Percentiles rank a stretch among this genome's conserved stretches.
phyloP scores from a whole-genome alignment of 2,329 filamentous ascomycete species.

The Curvularia spicifera region DNA sequence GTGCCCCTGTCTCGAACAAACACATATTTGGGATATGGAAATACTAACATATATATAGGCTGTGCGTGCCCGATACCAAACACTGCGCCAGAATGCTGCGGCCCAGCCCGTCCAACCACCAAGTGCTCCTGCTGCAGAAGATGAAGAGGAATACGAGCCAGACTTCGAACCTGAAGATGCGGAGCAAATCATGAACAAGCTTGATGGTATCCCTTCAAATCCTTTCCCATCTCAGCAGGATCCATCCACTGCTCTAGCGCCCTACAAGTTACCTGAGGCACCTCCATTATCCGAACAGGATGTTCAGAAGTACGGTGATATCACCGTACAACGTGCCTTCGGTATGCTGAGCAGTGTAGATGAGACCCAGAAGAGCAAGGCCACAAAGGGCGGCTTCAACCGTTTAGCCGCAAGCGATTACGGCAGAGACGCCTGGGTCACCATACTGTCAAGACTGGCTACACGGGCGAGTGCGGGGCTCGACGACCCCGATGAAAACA shows the following conservation, averaged over 20 bases:
- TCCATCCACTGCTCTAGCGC: constrained; percentile 59
- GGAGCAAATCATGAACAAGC: constrained; percentile 78
- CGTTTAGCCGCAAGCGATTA: constrained; percentile 83
- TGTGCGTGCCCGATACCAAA: constrained; percentile 52
- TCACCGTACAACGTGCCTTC: constrained; percentile 78
- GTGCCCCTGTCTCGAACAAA: not conserved
- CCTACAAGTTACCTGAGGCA: constrained; percentile 80
- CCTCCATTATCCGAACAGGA: constrained; percentile 74
- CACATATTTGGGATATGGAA: not conserved
- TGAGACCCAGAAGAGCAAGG: constrained; percentile 63
- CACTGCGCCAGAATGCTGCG: constrained; percentile 42
- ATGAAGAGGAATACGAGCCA: constrained; percentile 93
- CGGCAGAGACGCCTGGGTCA: constrained; percentile 89
- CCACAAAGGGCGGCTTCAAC: constrained; percentile 71
- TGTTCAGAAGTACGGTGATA: constrained; percentile 74
- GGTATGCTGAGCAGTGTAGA: constrained; percentile 76
- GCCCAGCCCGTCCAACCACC: constrained; percentile 36
- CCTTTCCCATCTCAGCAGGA: constrained; percentile 54
- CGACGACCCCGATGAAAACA: constrained; percentile 67
- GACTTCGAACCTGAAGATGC: constrained; percentile 80
- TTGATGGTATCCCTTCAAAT: constrained; percentile 71
- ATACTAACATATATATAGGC: constrained; percentile 40
- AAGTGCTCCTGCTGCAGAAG: constrained; percentile 60
- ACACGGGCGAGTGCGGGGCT: constrained; percentile 78
- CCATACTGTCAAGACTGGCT: constrained; percentile 82